These are phyloP conservation scores for Symbiodinium pilosum DNA, from an alignment of 73 alveolate genomes.

Conservation along the genomic window DNA sequence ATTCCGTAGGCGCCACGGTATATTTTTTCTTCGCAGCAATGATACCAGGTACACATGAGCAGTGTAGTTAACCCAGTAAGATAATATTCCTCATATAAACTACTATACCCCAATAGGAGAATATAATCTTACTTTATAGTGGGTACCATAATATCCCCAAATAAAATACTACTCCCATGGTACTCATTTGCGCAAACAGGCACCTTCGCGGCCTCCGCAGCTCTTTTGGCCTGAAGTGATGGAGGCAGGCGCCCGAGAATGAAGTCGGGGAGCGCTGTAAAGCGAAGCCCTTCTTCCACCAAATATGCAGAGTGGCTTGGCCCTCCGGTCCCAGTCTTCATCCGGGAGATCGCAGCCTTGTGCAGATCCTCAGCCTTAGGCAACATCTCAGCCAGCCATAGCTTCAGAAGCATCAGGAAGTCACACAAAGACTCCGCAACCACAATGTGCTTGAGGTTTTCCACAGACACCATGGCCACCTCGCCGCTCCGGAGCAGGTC, in stretches of 20 bases:
- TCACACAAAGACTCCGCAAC: conserved; percentile 5
- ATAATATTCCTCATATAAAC: too few relatives aligned
- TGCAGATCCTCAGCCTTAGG: not conserved
- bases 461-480: not conserved
- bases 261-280: not conserved
- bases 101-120: too few relatives aligned
- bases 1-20: too few relatives aligned
- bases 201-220: not conserved
- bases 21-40: too few relatives aligned
- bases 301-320: not conserved
- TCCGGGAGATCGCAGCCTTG: not conserved
- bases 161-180: too few relatives aligned
- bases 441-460: not conserved
- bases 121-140: too few relatives aligned
- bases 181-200: too few relatives aligned
- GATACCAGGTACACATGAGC: too few relatives aligned
- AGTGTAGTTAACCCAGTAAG: too few relatives aligned
- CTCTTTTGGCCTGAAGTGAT: not conserved
- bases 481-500: conserved; percentile 12
- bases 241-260: not conserved
- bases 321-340: conserved; percentile 22
- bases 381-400: not conserved
- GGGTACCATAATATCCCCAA: too few relatives aligned
- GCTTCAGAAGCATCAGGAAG: not conserved
- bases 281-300: not conserved